Evolutionary conservation across 2,329 filamentous ascomycete genomes (phyloP).

Genomic region (Fusarium multiceps): DNA sequence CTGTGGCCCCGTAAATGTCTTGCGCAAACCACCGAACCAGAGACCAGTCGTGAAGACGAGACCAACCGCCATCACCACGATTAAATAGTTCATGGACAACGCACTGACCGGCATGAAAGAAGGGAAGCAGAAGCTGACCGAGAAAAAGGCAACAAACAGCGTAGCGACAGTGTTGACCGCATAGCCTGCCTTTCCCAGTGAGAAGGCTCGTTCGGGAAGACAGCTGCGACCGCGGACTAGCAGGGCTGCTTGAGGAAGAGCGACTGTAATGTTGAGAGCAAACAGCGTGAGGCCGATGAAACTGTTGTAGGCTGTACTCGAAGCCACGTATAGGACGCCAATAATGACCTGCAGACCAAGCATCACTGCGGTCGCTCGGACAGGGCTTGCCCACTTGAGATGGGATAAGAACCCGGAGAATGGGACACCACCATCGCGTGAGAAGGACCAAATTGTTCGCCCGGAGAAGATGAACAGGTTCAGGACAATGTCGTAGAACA

Average conservation of each 20-base stretch:
- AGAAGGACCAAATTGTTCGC: conserved; percentile 44
- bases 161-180: conserved; percentile 36
- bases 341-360: conserved; percentile 44
- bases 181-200: conserved; percentile 42
- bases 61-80: conserved; percentile 43
- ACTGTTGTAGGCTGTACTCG: conserved; percentile 41
- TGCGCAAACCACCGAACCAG: conserved; percentile 37
- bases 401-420: conserved; percentile 38
- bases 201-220: conserved; percentile 42
- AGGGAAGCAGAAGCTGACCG: conserved; percentile 43
- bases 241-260: conserved; percentile 39
- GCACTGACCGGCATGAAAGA: conserved; percentile 31
- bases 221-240: conserved; percentile 40
- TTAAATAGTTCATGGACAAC: conserved; percentile 43
- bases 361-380: conserved; percentile 43
- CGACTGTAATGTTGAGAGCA: conserved; percentile 43
- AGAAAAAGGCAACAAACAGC: conserved; percentile 39
- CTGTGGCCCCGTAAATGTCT: conserved; percentile 39
- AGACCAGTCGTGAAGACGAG: conserved; percentile 29
- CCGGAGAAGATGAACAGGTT: conserved; percentile 44
- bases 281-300: conserved; percentile 43
- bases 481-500: conserved; percentile 46
- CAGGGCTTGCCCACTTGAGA: conserved; percentile 40
- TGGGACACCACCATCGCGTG: conserved; percentile 41
- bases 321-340: conserved; percentile 42